Conservation (phyloP, 805 yeast genomes). For the Komagataella pastoris region DNA sequence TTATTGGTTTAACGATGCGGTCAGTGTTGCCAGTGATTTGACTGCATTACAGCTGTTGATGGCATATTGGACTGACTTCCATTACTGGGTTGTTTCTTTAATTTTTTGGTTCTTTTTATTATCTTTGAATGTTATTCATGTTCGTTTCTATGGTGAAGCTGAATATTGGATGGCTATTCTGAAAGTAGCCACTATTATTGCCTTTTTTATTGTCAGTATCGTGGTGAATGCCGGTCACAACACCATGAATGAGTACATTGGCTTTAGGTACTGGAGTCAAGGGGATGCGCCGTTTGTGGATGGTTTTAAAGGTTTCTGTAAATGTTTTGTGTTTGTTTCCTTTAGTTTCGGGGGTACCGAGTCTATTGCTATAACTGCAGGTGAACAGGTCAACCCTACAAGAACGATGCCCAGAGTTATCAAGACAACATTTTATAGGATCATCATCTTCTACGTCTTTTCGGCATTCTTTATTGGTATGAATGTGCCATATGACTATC, state of each 20-base stretch:
- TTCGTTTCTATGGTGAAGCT: slow-evolving; percentile 48
- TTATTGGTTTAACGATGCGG: slow-evolving; percentile 39
- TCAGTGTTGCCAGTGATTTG: slow-evolving; percentile 32
- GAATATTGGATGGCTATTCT: slow-evolving; percentile 53
- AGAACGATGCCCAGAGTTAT: slow-evolving; percentile 44
- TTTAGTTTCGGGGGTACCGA: slow-evolving; percentile 54
- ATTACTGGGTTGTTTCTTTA: slow-evolving; percentile 35
- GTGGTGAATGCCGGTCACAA: slow-evolving; percentile 49
- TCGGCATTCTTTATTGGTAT: slow-evolving; percentile 37
- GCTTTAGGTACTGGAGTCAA: slow-evolving; percentile 33
- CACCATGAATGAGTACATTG: slow-evolving; percentile 27
- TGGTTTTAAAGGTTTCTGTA: slow-evolving; percentile 45
- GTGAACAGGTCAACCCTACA: slow-evolving; percentile 41
- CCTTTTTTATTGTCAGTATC: slow-evolving; percentile 42
- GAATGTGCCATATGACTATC: slow-evolving; percentile 44
- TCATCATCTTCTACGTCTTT: slow-evolving; percentile 34
- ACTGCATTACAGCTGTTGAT: slow-evolving; percentile 32
- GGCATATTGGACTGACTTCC: slow-evolving; percentile 34
- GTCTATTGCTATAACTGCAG: slow-evolving; percentile 45
- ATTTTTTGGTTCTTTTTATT: slow-evolving; percentile 40
- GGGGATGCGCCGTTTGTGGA: slow-evolving; percentile 43
- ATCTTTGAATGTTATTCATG: slow-evolving; percentile 31
- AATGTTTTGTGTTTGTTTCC: slow-evolving; percentile 41
- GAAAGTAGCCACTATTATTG: slow-evolving; percentile 47
- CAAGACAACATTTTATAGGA: slow-evolving; percentile 42